Base-by-base conservation (phyloP, 164 flowering plant species). In the Aristolochia contorta region DNA sequence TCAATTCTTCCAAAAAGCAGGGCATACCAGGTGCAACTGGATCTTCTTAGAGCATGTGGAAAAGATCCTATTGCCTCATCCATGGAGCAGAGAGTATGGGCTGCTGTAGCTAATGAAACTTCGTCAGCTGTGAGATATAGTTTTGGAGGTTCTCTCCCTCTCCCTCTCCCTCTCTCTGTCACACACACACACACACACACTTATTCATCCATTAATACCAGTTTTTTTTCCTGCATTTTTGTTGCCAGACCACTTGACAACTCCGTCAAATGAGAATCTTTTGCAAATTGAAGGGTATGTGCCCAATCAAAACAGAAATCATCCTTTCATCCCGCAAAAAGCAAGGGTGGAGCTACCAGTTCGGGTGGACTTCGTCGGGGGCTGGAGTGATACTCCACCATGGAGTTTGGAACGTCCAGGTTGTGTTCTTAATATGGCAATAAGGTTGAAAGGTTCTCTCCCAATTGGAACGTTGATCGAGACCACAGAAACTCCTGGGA, bases 361-460 rank as follows among this genome's bases (percentile, higher is more conserved):
- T 61, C 91, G 97, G 52, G 81, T 94, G 48, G 99, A 94, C 71
- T 91, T 94, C 78, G 97, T 87, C 60, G 97, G 97, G 33, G 99
- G 99, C 53, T 94, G 99, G 99, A 91, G 99, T 65, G 99, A 94
- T 72, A 94, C 99, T 56, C 99, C 99, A 61, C 99, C 99, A 49
- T 94, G 99, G 97, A 91, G 99, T 75, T 80, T 94, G 78, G 99
- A 94, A 79, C 96, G 99, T 65, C 79, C 90, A 55, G 99, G 99
- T 60, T 82, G 84, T 69, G 99, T 94, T 57, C 76, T 91, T 48
- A 94, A 94, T 71, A 87, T 91, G 97, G 91, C 96, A 61, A 81
- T 94, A 65, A 75, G 73, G 68, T 67, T 94, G 66, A 86, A 78
- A 70, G 90, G 82, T 68, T 78, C 80, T 65, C 90, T 83, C 73